Evolutionary conservation across 2,329 filamentous ascomycete species (phyloP).

Genomic region (Chrysosporium keratinophilum): DNA sequence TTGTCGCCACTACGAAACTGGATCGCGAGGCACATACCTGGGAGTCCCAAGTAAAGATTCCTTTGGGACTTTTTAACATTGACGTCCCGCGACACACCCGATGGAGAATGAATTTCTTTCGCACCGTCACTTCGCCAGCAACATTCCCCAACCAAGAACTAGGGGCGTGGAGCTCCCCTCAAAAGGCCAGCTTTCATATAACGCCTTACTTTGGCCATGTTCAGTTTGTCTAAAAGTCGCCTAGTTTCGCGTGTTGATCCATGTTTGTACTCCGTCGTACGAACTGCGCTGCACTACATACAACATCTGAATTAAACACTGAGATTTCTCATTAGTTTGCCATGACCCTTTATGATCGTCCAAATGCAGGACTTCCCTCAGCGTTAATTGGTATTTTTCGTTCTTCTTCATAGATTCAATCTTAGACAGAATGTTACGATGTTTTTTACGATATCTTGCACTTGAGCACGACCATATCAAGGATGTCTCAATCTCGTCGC

Average conservation of each 20-base stretch:
- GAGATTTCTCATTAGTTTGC: too few relatives aligned
- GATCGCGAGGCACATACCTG: conserved; percentile 31
- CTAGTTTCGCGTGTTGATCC: not conserved
- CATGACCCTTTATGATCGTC: too few relatives aligned
- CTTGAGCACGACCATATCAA: not conserved
- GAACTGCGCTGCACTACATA: too few relatives aligned
- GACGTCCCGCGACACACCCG: conserved; percentile 36
- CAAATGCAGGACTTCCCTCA: too few relatives aligned
- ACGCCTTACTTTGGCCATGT: conserved; percentile 39
- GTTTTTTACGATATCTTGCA: too few relatives aligned
- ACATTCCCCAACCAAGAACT: conserved; percentile 31
- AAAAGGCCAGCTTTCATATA: conserved; percentile 42
- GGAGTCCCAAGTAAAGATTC: conserved; percentile 36
- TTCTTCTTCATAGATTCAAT: too few relatives aligned
- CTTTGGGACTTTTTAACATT: conserved; percentile 43
- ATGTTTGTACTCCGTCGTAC: too few relatives aligned
- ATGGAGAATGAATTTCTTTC: conserved; percentile 47
- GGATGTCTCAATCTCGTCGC: conserved; percentile 1
- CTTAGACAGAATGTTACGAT: too few relatives aligned
- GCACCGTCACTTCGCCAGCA: conserved; percentile 36
- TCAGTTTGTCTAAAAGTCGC: conserved; percentile 26
- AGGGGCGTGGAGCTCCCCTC: conserved; percentile 38
- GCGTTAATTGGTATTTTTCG: too few relatives aligned
- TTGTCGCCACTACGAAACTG: conserved; percentile 33
- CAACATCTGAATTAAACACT: too few relatives aligned